A percentile compares a stretch with the other conserved stretches of the same genome.
Evolutionary conservation across 768 basidiomycete species (phyloP).

Genomic region (Mycena belliarum): DNA sequence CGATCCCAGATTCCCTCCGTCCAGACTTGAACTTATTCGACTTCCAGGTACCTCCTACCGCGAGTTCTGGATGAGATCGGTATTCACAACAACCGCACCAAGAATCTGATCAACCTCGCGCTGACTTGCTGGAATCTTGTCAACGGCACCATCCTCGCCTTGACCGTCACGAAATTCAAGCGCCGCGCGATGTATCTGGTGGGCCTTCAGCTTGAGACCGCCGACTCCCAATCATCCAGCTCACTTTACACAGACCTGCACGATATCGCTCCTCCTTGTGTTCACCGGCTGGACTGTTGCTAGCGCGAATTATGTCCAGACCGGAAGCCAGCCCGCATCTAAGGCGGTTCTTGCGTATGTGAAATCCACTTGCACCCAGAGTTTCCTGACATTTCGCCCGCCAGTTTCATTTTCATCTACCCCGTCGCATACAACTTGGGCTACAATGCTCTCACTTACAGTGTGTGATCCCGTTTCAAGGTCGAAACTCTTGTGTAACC

Average conservation of each 20-base stretch:
- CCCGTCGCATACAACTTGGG: constrained; percentile 57
- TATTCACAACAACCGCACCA: constrained; percentile 47
- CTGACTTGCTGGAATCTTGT: constrained; percentile 56
- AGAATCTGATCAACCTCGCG: constrained; percentile 60
- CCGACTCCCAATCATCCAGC: no score
- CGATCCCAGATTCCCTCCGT: background rate
- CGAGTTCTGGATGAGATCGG: constrained; percentile 56
- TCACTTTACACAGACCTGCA: constrained; percentile 39
- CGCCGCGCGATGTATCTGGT: constrained; percentile 54
- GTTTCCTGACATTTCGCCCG: background rate
- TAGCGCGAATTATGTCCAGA: constrained; percentile 46
- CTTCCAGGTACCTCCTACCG: constrained; percentile 51
- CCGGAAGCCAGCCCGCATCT: constrained; percentile 44
- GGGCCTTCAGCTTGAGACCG: no score
- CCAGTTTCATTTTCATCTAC: constrained; percentile 58
- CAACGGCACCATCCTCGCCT: constrained; percentile 52
- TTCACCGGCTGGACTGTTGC: constrained; percentile 59
- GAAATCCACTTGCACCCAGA: background rate
- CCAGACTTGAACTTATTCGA: background rate
- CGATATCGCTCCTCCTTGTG: constrained; percentile 44
- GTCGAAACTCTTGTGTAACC: background rate
- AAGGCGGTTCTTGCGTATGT: constrained; percentile 51
- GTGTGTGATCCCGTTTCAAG: constrained; percentile 30
- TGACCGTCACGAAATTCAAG: constrained; percentile 48
- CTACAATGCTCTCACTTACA: constrained; percentile 59